Conservation (phyloP, 164 flowering plant genomes). For the Sedum album region DNA sequence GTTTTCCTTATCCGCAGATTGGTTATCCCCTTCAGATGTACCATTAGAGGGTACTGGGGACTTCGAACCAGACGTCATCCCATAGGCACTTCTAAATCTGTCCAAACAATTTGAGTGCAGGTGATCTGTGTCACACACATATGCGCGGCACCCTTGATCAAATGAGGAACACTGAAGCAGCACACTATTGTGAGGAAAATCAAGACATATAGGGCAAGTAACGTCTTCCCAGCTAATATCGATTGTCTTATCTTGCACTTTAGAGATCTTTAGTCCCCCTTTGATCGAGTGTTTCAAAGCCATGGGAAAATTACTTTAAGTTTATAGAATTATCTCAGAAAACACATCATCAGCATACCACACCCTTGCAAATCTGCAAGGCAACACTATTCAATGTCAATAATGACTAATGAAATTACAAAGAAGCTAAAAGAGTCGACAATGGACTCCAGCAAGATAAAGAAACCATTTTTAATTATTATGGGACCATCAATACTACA, state of each 20-base stretch:
- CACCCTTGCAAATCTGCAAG: not conserved
- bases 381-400: not conserved
- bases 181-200: slow-evolving; percentile 85
- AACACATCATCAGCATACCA: not conserved
- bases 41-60: slow-evolving; percentile 22
- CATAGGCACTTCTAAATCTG: slow-evolving; percentile 61
- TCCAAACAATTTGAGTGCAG: slow-evolving; percentile 85
- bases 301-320: not conserved
- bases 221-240: slow-evolving; percentile 63
- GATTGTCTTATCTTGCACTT: too few relatives aligned
- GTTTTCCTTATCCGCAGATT: too few relatives aligned
- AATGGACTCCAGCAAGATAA: not conserved
- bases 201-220: slow-evolving; percentile 85
- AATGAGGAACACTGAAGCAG: slow-evolving; percentile 90
- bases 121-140: slow-evolving; percentile 81
- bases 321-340: not conserved
- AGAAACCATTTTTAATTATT: not conserved
- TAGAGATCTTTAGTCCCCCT: too few relatives aligned
- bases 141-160: slow-evolving; percentile 80
- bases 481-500: not conserved
- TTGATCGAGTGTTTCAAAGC: too few relatives aligned
- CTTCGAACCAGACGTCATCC: slow-evolving; percentile 25
- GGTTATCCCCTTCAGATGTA: slow-evolving; percentile 14
- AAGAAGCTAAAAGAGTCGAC: not conserved
- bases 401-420: not conserved